A percentile compares a stretch with the other conserved stretches of the same genome.
phyloP scores from a whole-genome alignment of 2,329 filamentous ascomycete genomes.

The Aureobasidium subglaciale region DNA sequence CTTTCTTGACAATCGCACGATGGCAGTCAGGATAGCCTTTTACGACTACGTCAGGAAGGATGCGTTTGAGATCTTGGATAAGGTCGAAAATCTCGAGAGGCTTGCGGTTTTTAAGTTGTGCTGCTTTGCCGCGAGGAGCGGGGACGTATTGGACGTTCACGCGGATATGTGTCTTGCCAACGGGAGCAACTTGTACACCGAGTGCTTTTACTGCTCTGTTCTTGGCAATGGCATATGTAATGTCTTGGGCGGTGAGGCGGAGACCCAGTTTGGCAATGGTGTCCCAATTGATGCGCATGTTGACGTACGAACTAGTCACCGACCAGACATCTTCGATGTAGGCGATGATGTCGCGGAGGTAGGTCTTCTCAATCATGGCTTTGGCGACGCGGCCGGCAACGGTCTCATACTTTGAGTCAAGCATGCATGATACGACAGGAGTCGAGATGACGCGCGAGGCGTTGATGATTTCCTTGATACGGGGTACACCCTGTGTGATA shows the following conservation, averaged over 20 bases:
- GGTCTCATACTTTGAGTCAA: constrained; percentile 68
- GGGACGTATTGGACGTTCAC: constrained; percentile 59
- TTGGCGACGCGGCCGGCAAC: constrained; percentile 85
- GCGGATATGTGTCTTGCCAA: constrained; percentile 48
- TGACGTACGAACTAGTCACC: constrained; percentile 65
- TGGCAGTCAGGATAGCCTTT: constrained; percentile 81
- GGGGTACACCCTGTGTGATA: constrained; percentile 96
- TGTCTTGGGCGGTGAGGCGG: constrained; percentile 66
- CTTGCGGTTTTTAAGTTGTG: constrained; percentile 39
- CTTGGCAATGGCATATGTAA: constrained; percentile 67
- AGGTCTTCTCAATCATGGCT: constrained; percentile 91
- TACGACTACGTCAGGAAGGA: constrained; percentile 75
- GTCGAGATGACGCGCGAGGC: constrained; percentile 91
- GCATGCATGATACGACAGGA: constrained; percentile 80
- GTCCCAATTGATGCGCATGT: constrained; percentile 72
- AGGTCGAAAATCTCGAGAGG: constrained; percentile 60
- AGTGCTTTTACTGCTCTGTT: constrained; percentile 71
- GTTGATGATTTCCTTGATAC: constrained; percentile 99
- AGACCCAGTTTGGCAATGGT: constrained; percentile 75
- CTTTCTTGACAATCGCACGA: constrained; percentile 82
- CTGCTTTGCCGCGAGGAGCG: constrained; percentile 38
- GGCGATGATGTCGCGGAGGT: constrained; percentile 69
- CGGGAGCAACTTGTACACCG: constrained; percentile 22
- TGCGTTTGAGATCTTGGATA: constrained; percentile 77
- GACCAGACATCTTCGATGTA: constrained; percentile 87